These are phyloP conservation scores for Luffa aegyptiaca DNA, from an alignment of 306 rosid species.

Conservation along the genomic window DNA sequence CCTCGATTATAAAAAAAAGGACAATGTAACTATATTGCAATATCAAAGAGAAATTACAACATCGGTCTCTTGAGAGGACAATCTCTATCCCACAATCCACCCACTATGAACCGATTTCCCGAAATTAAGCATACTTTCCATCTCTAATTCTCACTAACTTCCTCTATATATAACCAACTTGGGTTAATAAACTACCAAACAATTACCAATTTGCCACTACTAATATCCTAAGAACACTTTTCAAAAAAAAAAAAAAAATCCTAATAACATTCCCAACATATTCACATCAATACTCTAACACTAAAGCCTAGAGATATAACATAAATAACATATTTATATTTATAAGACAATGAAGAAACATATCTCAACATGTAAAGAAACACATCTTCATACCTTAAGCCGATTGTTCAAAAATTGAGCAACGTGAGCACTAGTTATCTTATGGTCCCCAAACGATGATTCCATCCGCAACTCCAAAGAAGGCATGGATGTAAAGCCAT, in stretches of 20 bases:
- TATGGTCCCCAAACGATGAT: slow-evolving; percentile 77
- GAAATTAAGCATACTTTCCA: no score
- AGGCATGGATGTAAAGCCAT: slow-evolving; percentile 88
- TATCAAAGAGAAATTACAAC: no score
- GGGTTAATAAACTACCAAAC: no score
- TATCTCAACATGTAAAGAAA: neutral
- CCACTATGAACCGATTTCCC: no score
- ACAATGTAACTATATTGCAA: no score
- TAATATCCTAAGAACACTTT: no score
- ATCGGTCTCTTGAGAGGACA: no score
- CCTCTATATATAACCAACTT: no score
- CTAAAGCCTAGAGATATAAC: neutral
- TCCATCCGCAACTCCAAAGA: slow-evolving; percentile 66
- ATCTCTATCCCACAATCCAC: neutral
- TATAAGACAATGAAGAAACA: neutral
- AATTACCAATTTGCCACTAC: neutral
- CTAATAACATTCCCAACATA: neutral
- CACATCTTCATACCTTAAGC: slow-evolving; percentile 53
- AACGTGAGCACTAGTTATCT: slow-evolving; percentile 55
- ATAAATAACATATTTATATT: neutral
- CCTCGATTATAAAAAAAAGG: neutral
- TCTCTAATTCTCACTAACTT: no score
- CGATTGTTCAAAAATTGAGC: slow-evolving; percentile 58
- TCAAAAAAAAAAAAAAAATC: no score
- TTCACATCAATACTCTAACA: neutral